phyloP scores from a whole-genome alignment of 768 basidiomycete species.

The Russula earlei region DNA sequence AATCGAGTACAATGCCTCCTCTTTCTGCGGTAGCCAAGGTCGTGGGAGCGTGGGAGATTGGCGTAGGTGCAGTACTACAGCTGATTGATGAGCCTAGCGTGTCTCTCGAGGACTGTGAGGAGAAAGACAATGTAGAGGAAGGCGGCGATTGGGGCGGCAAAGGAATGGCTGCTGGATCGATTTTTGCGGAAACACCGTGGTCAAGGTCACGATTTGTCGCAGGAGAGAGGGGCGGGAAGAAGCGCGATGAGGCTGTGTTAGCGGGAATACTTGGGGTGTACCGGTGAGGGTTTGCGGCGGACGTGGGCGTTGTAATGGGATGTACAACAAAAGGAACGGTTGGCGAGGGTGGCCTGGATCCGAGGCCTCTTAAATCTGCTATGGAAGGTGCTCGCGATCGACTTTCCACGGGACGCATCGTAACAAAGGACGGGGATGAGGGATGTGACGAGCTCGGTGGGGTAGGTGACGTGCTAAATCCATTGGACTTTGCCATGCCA shows the following conservation, averaged over 20 bases:
- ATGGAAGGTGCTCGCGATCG: conserved; percentile 26
- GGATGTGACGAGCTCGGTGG: conserved; percentile 1
- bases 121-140: conserved; percentile 59
- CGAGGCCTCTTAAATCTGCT: conserved; percentile 25
- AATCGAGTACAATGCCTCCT: neutral
- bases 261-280: conserved; percentile 7
- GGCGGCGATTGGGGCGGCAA: conserved; percentile 64
- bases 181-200: conserved; percentile 28
- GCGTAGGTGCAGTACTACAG: conserved; percentile 31
- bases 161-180: conserved; percentile 51
- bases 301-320: conserved; percentile 46
- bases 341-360: conserved; percentile 18
- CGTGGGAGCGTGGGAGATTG: conserved; percentile 34
- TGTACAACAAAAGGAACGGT: conserved; percentile 24
- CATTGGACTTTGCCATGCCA: conserved; percentile 32
- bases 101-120: conserved; percentile 49
- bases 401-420: conserved; percentile 14
- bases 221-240: conserved; percentile 20
- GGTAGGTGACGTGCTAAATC: conserved; percentile 4
- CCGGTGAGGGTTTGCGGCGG: conserved; percentile 53
- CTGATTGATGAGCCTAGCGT: conserved; percentile 29
- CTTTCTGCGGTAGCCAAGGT: neutral
- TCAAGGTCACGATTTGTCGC: conserved; percentile 22
- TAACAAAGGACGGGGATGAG: conserved; percentile 14
- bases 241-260: conserved; percentile 13